A percentile compares a stretch with the other conserved stretches of the same genome.
Evolutionary conservation across 305 asterid genomes (phyloP).

Genomic region (Andrographis paniculata): DNA sequence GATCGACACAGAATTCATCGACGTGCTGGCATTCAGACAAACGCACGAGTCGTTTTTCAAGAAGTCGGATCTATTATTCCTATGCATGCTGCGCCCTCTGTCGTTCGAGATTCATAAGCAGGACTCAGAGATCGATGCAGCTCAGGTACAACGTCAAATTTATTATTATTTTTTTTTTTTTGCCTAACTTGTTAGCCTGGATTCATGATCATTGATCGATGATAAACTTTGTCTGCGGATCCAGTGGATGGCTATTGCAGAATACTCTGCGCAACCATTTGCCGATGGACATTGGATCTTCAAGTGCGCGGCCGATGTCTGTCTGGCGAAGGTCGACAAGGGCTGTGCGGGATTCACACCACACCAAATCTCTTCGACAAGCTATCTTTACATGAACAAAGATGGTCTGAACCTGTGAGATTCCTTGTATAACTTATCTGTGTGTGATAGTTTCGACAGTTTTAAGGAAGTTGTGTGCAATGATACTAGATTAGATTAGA

Average conservation of each 20-base stretch:
- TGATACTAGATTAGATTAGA: too few relatives aligned
- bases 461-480: too few relatives aligned
- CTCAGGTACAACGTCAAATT: slow-evolving; percentile 40
- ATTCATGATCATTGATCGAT: too few relatives aligned
- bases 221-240: too few relatives aligned
- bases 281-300: slow-evolving; percentile 32
- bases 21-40: slow-evolving; percentile 76
- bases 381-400: slow-evolving; percentile 46
- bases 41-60: slow-evolving; percentile 45
- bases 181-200: too few relatives aligned
- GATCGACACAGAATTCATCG: slow-evolving; percentile 67
- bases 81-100: slow-evolving; percentile 64
- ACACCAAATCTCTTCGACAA: slow-evolving; percentile 32
- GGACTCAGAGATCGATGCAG: slow-evolving; percentile 67
- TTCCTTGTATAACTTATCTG: neutral
- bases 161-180: neutral
- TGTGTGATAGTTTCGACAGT: too few relatives aligned
- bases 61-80: slow-evolving; percentile 49
- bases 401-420: slow-evolving; percentile 27
- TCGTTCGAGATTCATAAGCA: slow-evolving; percentile 54
- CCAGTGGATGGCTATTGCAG: slow-evolving; percentile 78
- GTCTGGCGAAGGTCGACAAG: slow-evolving; percentile 42
- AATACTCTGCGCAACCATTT: slow-evolving; percentile 46
- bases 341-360: slow-evolving; percentile 51
- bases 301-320: slow-evolving; percentile 48